Conservation (phyloP, 2,329 filamentous ascomycete species). For the Alternaria arborescens region DNA sequence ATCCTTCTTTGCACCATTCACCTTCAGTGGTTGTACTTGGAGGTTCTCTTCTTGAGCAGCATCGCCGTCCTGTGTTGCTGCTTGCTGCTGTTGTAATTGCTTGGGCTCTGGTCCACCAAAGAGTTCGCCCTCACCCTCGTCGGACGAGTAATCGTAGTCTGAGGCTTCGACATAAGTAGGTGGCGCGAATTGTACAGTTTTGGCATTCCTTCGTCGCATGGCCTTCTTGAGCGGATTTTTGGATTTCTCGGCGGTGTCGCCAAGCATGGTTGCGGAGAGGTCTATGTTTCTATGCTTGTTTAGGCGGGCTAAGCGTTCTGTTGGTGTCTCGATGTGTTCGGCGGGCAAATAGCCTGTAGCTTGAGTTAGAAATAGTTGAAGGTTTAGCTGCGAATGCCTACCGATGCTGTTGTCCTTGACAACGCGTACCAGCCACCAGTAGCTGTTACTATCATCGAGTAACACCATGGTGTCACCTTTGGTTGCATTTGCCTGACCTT, state of each 20-base stretch:
- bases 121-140: slow-evolving; percentile 68
- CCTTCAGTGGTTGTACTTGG: slow-evolving; percentile 50
- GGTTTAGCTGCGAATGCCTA: slow-evolving; percentile 47
- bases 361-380: slow-evolving; percentile 3
- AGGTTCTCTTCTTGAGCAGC: slow-evolving; percentile 52
- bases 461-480: slow-evolving; percentile 99
- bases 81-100: slow-evolving; percentile 35
- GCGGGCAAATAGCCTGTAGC: slow-evolving; percentile 90
- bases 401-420: slow-evolving; percentile 97
- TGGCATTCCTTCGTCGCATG: slow-evolving; percentile 81
- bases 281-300: slow-evolving; percentile 99
- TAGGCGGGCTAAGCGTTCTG: slow-evolving; percentile 87
- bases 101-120: slow-evolving; percentile 49
- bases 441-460: slow-evolving; percentile 97
- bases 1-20: slow-evolving; percentile 46
- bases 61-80: slow-evolving; percentile 45
- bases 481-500: slow-evolving; percentile 96
- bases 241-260: slow-evolving; percentile 78
- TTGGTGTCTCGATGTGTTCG: slow-evolving; percentile 98
- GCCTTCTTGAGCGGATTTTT: slow-evolving; percentile 85
- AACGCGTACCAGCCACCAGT: slow-evolving; percentile 98
- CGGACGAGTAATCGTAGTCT: slow-evolving; percentile 83
- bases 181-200: slow-evolving; percentile 84
- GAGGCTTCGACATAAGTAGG: slow-evolving; percentile 90
- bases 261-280: slow-evolving; percentile 75